Conservation (phyloP, 1,284 basidiomycete species). For the Taiwanofungus camphoratus region DNA sequence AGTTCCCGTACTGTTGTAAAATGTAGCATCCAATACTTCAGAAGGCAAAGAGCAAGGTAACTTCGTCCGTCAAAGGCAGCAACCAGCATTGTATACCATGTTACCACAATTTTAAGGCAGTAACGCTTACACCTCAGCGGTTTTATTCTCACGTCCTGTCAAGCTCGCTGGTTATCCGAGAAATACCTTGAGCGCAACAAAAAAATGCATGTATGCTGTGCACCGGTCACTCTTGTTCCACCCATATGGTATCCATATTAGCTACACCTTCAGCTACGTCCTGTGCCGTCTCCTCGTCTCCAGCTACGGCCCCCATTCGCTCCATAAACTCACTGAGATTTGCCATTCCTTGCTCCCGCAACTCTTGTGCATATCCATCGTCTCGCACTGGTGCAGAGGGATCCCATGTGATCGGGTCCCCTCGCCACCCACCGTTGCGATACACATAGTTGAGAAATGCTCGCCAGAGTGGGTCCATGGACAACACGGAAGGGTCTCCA, state of each 20-base stretch:
- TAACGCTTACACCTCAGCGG: too few species aligned
- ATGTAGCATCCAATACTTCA: too few species aligned
- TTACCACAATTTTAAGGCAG: too few species aligned
- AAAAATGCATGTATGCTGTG: too few species aligned
- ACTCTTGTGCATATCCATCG: conserved; percentile 26
- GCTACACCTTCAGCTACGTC: conserved; percentile 2
- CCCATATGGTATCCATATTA: conserved; percentile 1
- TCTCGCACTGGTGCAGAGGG: conserved; percentile 26
- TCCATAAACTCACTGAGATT: conserved; percentile 50
- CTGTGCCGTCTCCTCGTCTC: conserved; percentile 9
- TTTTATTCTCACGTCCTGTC: too few species aligned
- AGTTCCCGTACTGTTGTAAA: too few species aligned
- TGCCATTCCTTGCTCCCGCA: conserved; percentile 26
- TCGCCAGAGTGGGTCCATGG: conserved; percentile 46
- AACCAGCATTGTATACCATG: too few species aligned
- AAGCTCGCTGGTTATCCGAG: too few species aligned
- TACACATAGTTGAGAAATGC: conserved; percentile 48
- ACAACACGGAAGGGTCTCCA: conserved; percentile 48
- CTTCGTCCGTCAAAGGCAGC: too few species aligned
- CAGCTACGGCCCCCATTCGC: conserved; percentile 40
- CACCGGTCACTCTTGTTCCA: neutral
- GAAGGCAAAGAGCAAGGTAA: too few species aligned
- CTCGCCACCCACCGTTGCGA: conserved; percentile 41
- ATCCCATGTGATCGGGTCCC: conserved; percentile 47
- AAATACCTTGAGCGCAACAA: too few species aligned